Base-by-base conservation (phyloP, 176 grass and related monocot genomes). In the Miscanthus lutarioriparius region DNA sequence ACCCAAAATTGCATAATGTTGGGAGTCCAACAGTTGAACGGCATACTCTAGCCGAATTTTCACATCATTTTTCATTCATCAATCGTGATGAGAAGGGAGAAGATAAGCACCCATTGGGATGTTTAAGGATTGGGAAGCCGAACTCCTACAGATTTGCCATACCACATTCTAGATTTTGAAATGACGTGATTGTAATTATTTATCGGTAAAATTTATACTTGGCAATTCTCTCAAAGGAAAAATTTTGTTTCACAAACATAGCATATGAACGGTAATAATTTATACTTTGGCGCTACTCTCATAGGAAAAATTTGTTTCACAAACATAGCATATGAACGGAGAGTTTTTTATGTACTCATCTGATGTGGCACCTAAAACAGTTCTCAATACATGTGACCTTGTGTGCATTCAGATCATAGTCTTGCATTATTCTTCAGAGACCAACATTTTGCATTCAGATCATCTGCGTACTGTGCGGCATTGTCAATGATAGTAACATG, bases 201-300 rank as follows among this genome's bases (percentile, higher is more conserved):
- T 45, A 77, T 13, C 5, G 23, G 27, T 62, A 32, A 48, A 17
- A 16, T 53, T 40, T 58, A 51, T 61, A n/a, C 10, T 39, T 49
- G 66, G 28, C 17, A 40, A 33, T 30, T 71, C 49, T 47, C 26
- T 56, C 14, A 1, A 87, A 45, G 20, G 32, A 32, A 69, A 20
- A 25, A 27, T 41, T 41, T 86, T 86, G 40, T 65, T 65, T 80
- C 11, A 56, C 45, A 73, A 51, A 3, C 53, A n/a, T n/a, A 62
- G 3, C 23, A 26, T 11, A 26, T 12, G 58, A 62, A 26, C 10
- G 10, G 9, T 10, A 58, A 58, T 58, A 58, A 58, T 58, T 1
- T 58, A 23, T 58, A 58, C 54, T 58, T n/a, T 58, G 20, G 54
- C 22, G 3, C 54, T 23, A 0, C 8, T n/a, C 7, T 22, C 8